These are phyloP conservation scores for Sugiyamaella americana DNA, from an alignment of 805 yeast genomes.

Conservation along the genomic window DNA sequence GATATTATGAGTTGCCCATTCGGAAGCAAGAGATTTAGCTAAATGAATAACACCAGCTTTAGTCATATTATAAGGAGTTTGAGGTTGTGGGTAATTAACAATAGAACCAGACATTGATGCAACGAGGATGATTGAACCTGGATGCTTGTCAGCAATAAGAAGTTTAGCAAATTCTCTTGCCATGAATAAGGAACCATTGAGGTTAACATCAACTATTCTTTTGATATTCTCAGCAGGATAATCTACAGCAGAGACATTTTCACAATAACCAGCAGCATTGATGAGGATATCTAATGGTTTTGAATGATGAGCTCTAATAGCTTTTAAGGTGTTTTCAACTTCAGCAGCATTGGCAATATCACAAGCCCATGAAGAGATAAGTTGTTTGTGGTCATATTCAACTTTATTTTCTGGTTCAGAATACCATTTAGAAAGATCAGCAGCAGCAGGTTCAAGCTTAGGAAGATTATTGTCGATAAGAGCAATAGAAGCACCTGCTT, in stretches of 20 bases:
- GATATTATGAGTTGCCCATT: conserved; percentile 73
- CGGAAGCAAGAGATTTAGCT: conserved; percentile 69
- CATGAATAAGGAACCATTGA: conserved; percentile 68
- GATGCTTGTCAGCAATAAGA: conserved; percentile 43
- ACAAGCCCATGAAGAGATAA: conserved; percentile 57
- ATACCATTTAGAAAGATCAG: conserved; percentile 44
- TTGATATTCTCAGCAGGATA: conserved; percentile 70
- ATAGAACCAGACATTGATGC: conserved; percentile 87
- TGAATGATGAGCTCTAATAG: conserved; percentile 53
- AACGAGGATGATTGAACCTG: conserved; percentile 74
- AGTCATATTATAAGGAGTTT: conserved; percentile 76
- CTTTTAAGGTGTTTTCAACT: conserved; percentile 50
- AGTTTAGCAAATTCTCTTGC: conserved; percentile 70
- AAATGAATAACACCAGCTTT: conserved; percentile 83
- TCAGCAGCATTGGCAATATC: conserved; percentile 60
- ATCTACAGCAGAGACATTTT: conserved; percentile 70
- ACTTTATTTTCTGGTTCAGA: conserved; percentile 19
- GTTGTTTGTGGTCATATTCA: conserved; percentile 14
- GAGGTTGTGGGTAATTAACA: conserved; percentile 78
- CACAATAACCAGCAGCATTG: conserved; percentile 82
- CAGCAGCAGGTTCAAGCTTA: conserved; percentile 51
- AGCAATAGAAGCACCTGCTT: conserved; percentile 74
- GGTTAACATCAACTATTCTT: conserved; percentile 61
- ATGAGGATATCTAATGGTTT: conserved; percentile 58
- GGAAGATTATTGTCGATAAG: conserved; percentile 62